Base-by-base conservation (phyloP, 305 asterid genomes). In the Solanum hybrid region DNA sequence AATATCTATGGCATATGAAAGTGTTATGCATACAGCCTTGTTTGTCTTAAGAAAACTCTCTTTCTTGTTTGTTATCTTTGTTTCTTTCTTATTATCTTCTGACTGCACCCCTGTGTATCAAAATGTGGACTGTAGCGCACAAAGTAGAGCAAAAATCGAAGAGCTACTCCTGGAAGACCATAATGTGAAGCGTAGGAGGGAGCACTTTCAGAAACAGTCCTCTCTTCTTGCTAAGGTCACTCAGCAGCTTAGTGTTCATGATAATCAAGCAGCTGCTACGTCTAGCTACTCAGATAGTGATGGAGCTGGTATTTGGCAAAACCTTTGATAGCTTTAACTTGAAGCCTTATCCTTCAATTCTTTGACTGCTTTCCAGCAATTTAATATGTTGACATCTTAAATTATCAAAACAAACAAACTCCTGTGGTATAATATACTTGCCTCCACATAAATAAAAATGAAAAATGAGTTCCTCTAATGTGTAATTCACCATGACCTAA, bases 141-240 rank as follows among this genome's bases (percentile, higher is more conserved):
- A 94, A 94, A 98, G 99, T 94, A 92, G 93, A 90, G 95, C 94
- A 60, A 95, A 92, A 94, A 94, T 97, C 87, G 99, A 98, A 91
- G 99, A 98, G 95, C 96, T 98, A 91, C 97, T 98, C 78, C 94
- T 93, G 94, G 99, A 98, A 95, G 99, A 98, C 93, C 97, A 94
- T 90, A 98, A 97, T 91, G 98, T 93, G 76, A 98, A 97, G 92
- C 94, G 97, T 64, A 93, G 91, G 93, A 94, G 99, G 91, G 99
- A 98, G 90, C 97, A 96, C 35, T 69, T 5, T 88, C 98, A 96
- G 92, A 98, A 97, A 90, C 99, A 97, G 89, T 96, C 99, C 31
- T 91, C 98, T 88, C 95, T 97, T 89, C 98, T 98, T 91, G 95
- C 99, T 88, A 96, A 96, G 92, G 98, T 98, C 76, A 97, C 96